Evolutionary conservation across 2,329 filamentous ascomycete species (phyloP), one percentile per base, ranked within the genome.

Genomic region (Exophiala phaeomuriformis): DNA sequence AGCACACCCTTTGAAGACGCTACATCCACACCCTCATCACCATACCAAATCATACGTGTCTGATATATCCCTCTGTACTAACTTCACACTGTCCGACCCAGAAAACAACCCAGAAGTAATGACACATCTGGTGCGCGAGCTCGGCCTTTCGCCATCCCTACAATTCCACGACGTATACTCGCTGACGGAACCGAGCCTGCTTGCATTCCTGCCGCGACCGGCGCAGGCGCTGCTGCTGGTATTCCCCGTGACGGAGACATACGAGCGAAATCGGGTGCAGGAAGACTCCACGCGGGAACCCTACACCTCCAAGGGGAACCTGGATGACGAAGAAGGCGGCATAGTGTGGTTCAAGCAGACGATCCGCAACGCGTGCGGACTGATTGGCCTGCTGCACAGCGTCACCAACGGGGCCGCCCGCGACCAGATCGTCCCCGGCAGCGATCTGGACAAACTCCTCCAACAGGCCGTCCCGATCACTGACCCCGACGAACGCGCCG

Each of bases 261-360:
- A 95, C 77, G 86, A 95, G 72, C 19, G 19, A 79, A 77, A 56
- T 82, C 85, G 66, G 85, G 90, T 32, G 69, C 79, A 53, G 75
- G 90, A 95, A 74, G 90, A 96, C 71, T 73, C 74, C 47, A 68
- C 77, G 27, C 73, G 75, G 40, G 61, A 73, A 1, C 80, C 83
- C 37, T 95, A 95, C 73, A 67, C 69, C 0, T 86, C 85, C 41
- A 77, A 75, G 12, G 90, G 90, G 1, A 71, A 78, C 0, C 66
- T 65, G 0, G 88, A 96, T 66, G 84, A 88, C 3, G 88, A 19
- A 19, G 19, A 19, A 19, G 19, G 19, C 19, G 19, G 19, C 19
- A 19, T 96, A 0, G 66, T 95, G 5, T 98, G 91, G 93, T 97
- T 90, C 77, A 86, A 82, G 63, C 91, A 97, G 74, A 97, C 90